A percentile compares a stretch with the other conserved stretches of the same genome.
Conservation (phyloP, 73 alveolate species). For the Paramecium caudatum region DNA sequence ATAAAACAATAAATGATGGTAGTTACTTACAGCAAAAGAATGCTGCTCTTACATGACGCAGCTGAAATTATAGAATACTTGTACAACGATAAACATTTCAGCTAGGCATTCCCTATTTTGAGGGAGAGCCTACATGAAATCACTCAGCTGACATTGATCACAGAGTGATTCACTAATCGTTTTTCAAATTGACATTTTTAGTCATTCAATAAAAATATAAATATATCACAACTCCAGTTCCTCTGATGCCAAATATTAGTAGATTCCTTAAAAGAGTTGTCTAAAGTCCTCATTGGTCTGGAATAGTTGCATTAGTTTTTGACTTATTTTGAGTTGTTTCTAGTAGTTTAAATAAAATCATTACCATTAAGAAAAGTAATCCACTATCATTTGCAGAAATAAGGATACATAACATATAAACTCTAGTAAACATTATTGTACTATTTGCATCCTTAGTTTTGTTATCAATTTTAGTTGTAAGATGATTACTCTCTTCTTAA, state of each 20-base stretch:
- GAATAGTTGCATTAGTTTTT: neutral
- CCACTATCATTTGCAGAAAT: constrained; percentile 32
- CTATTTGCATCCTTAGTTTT: constrained; percentile 46
- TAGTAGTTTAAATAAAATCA: neutral
- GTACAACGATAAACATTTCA: constrained; percentile 41
- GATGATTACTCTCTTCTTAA: constrained; percentile 56
- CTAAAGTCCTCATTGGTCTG: constrained; percentile 53
- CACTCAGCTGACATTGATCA: neutral
- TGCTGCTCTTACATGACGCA: neutral
- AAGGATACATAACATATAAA: constrained; percentile 7
- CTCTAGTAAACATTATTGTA: constrained; percentile 62
- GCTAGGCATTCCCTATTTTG: constrained; percentile 56
- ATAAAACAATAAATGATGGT: neutral
- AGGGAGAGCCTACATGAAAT: constrained; percentile 56
- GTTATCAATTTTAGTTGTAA: constrained; percentile 23
- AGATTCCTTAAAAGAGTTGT: constrained; percentile 43
- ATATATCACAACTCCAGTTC: constrained; percentile 36
- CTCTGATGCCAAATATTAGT: constrained; percentile 30
- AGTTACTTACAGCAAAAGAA: neutral
- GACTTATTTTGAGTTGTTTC: neutral
- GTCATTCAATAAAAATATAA: constrained; percentile 11
- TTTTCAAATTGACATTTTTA: neutral
- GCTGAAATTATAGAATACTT: constrained; percentile 44
- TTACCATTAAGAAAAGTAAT: constrained; percentile 44
- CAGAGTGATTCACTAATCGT: constrained; percentile 12